A percentile compares a stretch with the other conserved stretches of the same genome.
These are phyloP conservation scores for Tetrahymena thermophila DNA, from an alignment of 73 alveolate genomes.

Conservation along the genomic window DNA sequence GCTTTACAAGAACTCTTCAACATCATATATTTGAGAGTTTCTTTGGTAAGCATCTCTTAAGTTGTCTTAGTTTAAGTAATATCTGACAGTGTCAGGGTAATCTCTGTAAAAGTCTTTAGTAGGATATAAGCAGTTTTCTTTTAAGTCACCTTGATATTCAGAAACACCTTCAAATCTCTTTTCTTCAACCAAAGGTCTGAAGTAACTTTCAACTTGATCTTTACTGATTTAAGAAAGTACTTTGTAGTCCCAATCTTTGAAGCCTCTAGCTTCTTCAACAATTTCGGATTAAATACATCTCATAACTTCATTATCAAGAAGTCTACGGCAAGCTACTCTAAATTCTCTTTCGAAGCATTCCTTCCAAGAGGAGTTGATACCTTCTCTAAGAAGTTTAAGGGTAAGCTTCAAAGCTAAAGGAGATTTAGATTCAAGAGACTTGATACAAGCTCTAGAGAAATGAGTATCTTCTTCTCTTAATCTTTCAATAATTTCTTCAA, in stretches of 20 bases:
- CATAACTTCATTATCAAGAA: background rate
- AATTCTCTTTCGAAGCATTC: background rate
- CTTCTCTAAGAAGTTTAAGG: background rate
- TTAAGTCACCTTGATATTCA: background rate
- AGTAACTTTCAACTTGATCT: background rate
- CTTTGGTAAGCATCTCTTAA: background rate
- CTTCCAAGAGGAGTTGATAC: background rate
- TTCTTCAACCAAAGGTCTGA: background rate
- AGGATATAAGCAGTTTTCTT: background rate
- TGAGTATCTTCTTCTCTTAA: background rate
- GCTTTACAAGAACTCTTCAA: background rate
- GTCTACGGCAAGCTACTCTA: conserved; percentile 1
- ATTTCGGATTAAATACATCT: background rate
- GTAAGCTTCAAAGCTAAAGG: background rate
- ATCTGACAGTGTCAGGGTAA: background rate
- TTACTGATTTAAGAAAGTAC: background rate
- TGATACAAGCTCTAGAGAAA: background rate
- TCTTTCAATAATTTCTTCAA: background rate
- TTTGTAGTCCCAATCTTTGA: background rate
- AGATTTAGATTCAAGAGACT: background rate
- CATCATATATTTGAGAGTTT: background rate
- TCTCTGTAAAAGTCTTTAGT: background rate
- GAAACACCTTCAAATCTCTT: conserved; percentile 1
- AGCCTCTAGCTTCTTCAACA: background rate
- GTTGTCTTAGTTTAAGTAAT: background rate